Conservation (phyloP, 202 grass and related monocot genomes). For the Dendrocalamus latiflorus region DNA sequence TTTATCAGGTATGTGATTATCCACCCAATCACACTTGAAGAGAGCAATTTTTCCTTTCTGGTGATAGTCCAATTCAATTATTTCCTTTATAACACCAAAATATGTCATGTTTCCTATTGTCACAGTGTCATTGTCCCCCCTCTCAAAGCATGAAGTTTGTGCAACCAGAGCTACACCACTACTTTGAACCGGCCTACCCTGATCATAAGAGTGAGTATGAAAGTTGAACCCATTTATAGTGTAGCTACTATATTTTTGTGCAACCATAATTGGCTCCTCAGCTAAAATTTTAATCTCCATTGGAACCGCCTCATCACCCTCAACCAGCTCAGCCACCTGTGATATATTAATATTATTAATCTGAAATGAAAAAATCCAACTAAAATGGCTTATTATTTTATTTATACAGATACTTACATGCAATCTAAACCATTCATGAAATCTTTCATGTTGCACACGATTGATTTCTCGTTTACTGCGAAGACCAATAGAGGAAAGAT, state of each 20-base stretch:
- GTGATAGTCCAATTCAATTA: not conserved
- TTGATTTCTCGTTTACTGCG: not conserved
- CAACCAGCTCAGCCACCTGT: not conserved
- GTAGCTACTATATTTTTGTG: not conserved
- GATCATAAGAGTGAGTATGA: not conserved
- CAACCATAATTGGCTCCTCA: not conserved
- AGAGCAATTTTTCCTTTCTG: not conserved
- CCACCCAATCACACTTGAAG: not conserved
- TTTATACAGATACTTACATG: not conserved
- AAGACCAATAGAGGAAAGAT: not conserved
- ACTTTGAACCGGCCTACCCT: not conserved
- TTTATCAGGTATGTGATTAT: not conserved
- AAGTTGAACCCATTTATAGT: not conserved
- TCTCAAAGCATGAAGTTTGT: not conserved
- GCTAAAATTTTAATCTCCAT: not conserved
- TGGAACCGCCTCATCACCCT: not conserved
- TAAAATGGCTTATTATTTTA: too few species aligned
- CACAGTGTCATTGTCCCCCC: not conserved
- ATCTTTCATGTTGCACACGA: too few species aligned
- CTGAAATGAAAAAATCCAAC: too few species aligned
- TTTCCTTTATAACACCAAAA: conserved; percentile 9
- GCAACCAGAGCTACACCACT: not conserved
- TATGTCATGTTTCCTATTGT: not conserved
- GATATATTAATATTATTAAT: not conserved
- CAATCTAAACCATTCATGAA: not conserved